Conservation (phyloP, 2,329 filamentous ascomycete genomes). For the Venturiaceae sp. region DNA sequence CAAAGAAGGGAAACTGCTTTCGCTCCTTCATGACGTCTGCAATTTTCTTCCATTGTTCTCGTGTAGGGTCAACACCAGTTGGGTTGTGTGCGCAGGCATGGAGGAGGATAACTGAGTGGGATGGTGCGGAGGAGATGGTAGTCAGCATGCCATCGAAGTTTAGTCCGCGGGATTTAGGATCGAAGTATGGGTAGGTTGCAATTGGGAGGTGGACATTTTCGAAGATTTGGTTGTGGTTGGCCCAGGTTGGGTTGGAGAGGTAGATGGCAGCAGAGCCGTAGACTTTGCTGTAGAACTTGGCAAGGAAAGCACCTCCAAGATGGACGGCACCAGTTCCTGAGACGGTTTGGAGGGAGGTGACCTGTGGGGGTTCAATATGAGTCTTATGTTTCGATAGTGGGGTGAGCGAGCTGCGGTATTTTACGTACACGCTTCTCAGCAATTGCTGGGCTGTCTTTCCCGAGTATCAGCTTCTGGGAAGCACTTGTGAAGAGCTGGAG, state of each 20-base stretch:
- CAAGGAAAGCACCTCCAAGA: conserved; percentile 84
- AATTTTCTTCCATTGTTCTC: conserved; percentile 90
- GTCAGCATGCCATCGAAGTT: conserved; percentile 84
- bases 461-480: conserved; percentile 83
- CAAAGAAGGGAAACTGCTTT: conserved; percentile 95
- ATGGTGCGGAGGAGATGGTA: conserved; percentile 59
- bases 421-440: conserved; percentile 62
- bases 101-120: conserved; percentile 77
- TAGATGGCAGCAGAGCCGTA: conserved; percentile 63
- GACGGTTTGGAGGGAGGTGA: conserved; percentile 81
- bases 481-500: conserved; percentile 77
- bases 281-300: conserved; percentile 66
- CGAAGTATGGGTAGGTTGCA: conserved; percentile 89
- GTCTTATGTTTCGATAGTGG: background rate
- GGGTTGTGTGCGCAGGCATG: conserved; percentile 98
- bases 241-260: conserved; percentile 93
- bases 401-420: background rate
- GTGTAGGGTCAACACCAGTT: conserved; percentile 88
- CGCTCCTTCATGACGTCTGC: conserved; percentile 66
- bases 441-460: conserved; percentile 69
- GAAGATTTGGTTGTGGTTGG: conserved; percentile 98
- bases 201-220: conserved; percentile 73
- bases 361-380: conserved; percentile 26
- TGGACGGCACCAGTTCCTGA: conserved; percentile 95
- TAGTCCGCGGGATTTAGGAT: conserved; percentile 75